These are phyloP conservation scores for Tolypocladium ophioglossoides DNA, from an alignment of 2,329 filamentous ascomycete genomes.

Conservation along the genomic window DNA sequence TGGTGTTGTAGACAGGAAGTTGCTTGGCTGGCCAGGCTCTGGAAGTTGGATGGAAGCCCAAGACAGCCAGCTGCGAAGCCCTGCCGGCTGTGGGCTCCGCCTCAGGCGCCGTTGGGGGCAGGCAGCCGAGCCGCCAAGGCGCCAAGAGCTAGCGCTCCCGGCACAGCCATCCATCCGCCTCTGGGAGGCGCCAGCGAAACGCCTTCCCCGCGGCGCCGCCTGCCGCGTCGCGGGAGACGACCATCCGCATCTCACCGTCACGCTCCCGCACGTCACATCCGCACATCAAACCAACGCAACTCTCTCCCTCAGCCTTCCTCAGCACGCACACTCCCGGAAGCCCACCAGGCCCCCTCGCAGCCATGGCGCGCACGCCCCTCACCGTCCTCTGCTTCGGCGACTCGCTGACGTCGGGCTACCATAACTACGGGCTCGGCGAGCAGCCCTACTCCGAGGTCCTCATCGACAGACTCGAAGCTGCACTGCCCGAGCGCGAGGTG, in stretches of 20 bases:
- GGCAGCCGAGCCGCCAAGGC: neutral
- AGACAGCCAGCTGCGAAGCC: too few relatives aligned
- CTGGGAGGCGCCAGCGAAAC: too few relatives aligned
- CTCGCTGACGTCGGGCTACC: constrained; percentile 51
- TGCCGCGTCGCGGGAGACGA: neutral
- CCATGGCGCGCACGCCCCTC: constrained; percentile 24
- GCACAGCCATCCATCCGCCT: too few relatives aligned
- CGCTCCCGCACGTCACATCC: neutral
- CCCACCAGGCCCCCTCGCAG: neutral
- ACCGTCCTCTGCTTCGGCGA: constrained; percentile 55
- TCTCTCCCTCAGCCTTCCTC: neutral
- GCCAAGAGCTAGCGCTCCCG: neutral
- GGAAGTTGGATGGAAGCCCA: neutral
- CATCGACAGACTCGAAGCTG: constrained; percentile 31
- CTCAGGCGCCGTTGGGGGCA: neutral
- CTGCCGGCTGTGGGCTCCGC: neutral
- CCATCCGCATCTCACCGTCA: neutral
- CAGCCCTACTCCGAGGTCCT: constrained; percentile 46
- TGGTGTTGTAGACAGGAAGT: neutral
- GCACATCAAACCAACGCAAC: neutral
- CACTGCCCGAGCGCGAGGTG: constrained; percentile 32
- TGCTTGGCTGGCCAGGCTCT: neutral
- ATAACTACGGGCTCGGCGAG: constrained; percentile 25
- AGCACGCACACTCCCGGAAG: neutral
- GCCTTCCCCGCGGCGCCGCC: neutral